These are phyloP conservation scores for Echinosophora koreensis DNA, from an alignment of 306 rosid species.

Conservation along the genomic window DNA sequence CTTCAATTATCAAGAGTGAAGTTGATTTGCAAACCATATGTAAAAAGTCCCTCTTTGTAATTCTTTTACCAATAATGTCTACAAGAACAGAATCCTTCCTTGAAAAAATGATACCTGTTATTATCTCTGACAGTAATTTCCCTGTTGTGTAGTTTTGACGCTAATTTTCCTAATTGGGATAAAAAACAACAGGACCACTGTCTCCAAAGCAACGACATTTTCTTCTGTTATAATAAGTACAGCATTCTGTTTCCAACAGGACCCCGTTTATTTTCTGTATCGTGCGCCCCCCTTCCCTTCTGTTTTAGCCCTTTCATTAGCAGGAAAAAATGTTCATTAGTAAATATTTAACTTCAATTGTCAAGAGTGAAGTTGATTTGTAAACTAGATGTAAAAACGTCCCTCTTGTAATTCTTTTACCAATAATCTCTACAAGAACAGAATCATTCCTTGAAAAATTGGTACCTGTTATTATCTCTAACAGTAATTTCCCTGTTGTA, in stretches of 20 bases:
- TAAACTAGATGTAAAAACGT: constrained; percentile 19
- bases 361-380: constrained; percentile 27
- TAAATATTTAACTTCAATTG: constrained; percentile 31
- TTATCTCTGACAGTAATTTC: constrained; percentile 73
- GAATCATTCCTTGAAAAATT: constrained; percentile 65
- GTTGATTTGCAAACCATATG: constrained; percentile 40
- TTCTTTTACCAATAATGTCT: constrained; percentile 70
- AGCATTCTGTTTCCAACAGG: no score
- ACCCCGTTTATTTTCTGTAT: no score
- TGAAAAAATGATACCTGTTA: constrained; percentile 73
- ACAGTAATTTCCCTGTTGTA: constrained; percentile 69
- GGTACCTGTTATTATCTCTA: constrained; percentile 77
- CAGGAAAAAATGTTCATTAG: not conserved
- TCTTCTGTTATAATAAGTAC: no score
- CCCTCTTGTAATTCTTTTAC: constrained; percentile 48
- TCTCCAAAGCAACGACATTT: no score
- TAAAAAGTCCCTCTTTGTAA: not conserved
- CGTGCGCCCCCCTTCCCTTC: no score
- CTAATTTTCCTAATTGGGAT: constrained; percentile 66
- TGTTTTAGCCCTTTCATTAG: no score
- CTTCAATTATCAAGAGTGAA: constrained; percentile 9
- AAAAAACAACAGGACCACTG: no score
- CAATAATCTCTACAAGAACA: constrained; percentile 83
- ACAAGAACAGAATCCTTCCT: constrained; percentile 75
- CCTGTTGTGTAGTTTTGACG: constrained; percentile 64